Evolutionary conservation across 2,329 filamentous ascomycete species (phyloP).

Genomic region (Colletotrichum sp.): DNA sequence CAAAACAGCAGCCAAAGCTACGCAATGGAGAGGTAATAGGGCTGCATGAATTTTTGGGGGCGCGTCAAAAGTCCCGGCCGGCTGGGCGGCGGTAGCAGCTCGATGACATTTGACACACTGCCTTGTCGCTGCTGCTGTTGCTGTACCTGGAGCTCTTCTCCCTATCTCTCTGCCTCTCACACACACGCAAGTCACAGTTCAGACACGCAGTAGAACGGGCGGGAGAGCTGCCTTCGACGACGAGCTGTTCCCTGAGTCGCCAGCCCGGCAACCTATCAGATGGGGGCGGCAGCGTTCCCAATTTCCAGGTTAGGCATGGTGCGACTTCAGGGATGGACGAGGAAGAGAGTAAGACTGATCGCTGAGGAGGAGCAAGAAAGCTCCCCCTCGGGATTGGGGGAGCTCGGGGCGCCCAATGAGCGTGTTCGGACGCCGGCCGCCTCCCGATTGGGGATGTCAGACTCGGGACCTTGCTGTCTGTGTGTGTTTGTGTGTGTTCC

Average conservation of each 20-base stretch:
- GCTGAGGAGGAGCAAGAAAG: background rate
- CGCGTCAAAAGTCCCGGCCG: background rate
- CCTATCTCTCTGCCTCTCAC: background rate
- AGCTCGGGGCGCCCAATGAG: background rate
- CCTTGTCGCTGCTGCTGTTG: background rate
- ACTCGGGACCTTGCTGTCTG: background rate
- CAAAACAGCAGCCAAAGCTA: background rate
- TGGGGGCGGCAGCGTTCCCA: background rate
- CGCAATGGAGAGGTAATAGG: background rate
- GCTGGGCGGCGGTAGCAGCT: background rate
- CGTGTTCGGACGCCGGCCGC: constrained; percentile 3
- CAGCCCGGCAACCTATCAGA: background rate
- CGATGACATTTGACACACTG: background rate
- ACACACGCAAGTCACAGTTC: background rate
- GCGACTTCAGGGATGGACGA: background rate
- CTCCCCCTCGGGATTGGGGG: background rate
- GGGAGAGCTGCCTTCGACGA: background rate
- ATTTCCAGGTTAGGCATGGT: background rate
- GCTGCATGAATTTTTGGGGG: background rate
- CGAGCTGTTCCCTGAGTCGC: background rate
- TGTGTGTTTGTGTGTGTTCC: background rate
- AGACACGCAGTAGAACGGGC: background rate
- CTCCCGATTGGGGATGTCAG: background rate
- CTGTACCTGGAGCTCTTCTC: background rate
- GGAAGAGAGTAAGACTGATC: background rate